A percentile compares a stretch with the other conserved stretches of the same genome.
These are phyloP conservation scores for Oryza meyeriana DNA, from an alignment of 176 grass and related monocot species.

Conservation along the genomic window DNA sequence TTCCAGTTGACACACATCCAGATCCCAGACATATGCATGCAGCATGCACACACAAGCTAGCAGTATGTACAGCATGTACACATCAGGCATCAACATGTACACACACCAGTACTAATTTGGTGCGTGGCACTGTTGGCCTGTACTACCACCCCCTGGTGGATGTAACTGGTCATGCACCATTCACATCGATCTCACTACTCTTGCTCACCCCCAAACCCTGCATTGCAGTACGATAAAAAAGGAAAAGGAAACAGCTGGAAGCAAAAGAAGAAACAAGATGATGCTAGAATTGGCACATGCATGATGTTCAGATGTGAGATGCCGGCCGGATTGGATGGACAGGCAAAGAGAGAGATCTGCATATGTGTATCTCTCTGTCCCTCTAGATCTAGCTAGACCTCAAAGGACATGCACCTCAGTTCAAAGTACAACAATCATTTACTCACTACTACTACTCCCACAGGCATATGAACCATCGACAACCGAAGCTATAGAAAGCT, in stretches of 20 bases:
- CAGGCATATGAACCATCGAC: constrained; percentile 24
- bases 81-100: constrained; percentile 13
- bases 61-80: background rate
- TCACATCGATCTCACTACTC: constrained; percentile 35
- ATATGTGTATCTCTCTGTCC: constrained; percentile 38
- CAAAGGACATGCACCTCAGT: background rate
- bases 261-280: constrained; percentile 51
- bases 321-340: background rate
- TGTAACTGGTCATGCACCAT: constrained; percentile 36
- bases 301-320: constrained; percentile 23
- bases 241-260: constrained; percentile 48
- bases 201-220: background rate
- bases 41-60: constrained; percentile 29
- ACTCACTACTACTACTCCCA: constrained; percentile 13
- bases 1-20: constrained; percentile 14
- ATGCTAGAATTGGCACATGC: constrained; percentile 52
- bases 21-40: constrained; percentile 26
- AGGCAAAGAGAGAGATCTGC: constrained; percentile 45
- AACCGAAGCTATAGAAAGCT: constrained; percentile 23
- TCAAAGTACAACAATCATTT: constrained; percentile 34
- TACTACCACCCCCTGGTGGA: background rate
- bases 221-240: constrained; percentile 42
- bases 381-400: constrained; percentile 2
- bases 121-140: constrained; percentile 4
- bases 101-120: constrained; percentile 8